A percentile compares a stretch with the other conserved stretches of the same genome.
These are phyloP conservation scores for Dillenia suffruticosa DNA, from an alignment of 164 flowering plant species.

Conservation along the genomic window DNA sequence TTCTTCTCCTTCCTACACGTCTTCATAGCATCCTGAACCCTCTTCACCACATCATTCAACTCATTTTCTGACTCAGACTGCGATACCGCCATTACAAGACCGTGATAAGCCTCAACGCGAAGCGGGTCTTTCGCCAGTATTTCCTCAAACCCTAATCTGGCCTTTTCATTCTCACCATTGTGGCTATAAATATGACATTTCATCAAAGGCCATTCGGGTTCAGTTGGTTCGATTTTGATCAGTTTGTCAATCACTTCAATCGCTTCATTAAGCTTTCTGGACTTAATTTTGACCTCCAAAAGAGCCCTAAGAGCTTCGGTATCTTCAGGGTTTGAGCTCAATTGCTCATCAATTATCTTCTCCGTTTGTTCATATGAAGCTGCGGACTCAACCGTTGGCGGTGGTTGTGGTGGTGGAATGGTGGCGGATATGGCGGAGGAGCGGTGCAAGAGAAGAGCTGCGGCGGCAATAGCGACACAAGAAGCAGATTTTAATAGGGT, in stretches of 20 bases:
- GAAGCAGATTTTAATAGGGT: conserved; percentile 38
- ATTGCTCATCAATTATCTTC: conserved; percentile 40
- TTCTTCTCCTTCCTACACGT: conserved; percentile 58
- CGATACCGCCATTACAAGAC: conserved; percentile 53
- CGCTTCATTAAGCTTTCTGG: conserved; percentile 52
- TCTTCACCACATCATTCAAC: conserved; percentile 39
- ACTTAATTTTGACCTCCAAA: conserved; percentile 65
- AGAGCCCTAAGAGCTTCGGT: conserved; percentile 39
- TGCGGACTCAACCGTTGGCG: conserved; percentile 12
- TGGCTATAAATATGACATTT: conserved; percentile 46
- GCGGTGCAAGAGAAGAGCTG: conserved; percentile 45
- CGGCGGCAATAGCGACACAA: conserved; percentile 32
- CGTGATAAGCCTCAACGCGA: conserved; percentile 78
- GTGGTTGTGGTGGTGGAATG: conserved; percentile 21
- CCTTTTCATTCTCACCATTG: conserved; percentile 47
- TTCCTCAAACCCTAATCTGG: conserved; percentile 55
- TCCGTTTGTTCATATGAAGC: conserved; percentile 40
- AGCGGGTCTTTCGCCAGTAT: conserved; percentile 57
- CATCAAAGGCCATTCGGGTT: conserved; percentile 65
- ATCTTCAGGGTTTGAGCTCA: conserved; percentile 40
- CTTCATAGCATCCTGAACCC: conserved; percentile 52
- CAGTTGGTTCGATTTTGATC: conserved; percentile 53
- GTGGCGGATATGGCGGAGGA: conserved; percentile 47
- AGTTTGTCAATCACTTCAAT: conserved; percentile 45
- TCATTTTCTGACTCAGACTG: conserved; percentile 27